Evolutionary conservation across 441 rosid species (phyloP).

Genomic region (Manihot esculenta): DNA sequence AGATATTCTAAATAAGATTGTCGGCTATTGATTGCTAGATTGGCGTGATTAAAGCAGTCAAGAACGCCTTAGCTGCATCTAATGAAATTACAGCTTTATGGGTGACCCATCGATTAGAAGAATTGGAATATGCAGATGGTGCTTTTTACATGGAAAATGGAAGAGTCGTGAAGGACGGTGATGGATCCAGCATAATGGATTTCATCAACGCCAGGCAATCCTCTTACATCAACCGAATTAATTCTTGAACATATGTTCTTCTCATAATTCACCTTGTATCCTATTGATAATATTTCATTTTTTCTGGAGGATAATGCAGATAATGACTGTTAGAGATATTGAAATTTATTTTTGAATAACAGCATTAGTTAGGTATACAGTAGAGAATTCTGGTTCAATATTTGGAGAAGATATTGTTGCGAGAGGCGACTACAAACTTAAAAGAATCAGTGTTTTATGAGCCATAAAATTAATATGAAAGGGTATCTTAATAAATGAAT

Average conservation of each 20-base stretch:
- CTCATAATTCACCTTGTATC: background rate
- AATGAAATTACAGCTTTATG: conserved; percentile 78
- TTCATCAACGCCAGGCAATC: conserved; percentile 63
- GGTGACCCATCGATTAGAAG: conserved; percentile 96
- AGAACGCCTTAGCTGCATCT: conserved; percentile 50
- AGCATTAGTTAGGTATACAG: no score
- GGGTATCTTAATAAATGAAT: no score
- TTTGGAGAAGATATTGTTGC: no score
- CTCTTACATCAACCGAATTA: conserved; percentile 46
- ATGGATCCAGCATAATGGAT: conserved; percentile 51
- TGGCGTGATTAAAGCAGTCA: conserved; percentile 88
- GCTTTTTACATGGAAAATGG: conserved; percentile 88
- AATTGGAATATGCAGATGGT: conserved; percentile 83
- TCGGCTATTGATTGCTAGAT: conserved; percentile 38
- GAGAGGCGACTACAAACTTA: no score
- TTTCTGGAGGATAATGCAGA: no score
- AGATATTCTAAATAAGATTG: conserved; percentile 13
- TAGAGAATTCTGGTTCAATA: no score
- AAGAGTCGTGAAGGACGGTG: conserved; percentile 59
- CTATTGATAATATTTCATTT: no score
- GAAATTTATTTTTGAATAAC: no score
- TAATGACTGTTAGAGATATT: no score
- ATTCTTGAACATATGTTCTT: conserved; percentile 33
- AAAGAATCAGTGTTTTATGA: no score
- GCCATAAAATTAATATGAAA: no score